These are phyloP conservation scores for Beauveria varroae DNA, from an alignment of 2,329 filamentous ascomycete genomes.

Conservation along the genomic window DNA sequence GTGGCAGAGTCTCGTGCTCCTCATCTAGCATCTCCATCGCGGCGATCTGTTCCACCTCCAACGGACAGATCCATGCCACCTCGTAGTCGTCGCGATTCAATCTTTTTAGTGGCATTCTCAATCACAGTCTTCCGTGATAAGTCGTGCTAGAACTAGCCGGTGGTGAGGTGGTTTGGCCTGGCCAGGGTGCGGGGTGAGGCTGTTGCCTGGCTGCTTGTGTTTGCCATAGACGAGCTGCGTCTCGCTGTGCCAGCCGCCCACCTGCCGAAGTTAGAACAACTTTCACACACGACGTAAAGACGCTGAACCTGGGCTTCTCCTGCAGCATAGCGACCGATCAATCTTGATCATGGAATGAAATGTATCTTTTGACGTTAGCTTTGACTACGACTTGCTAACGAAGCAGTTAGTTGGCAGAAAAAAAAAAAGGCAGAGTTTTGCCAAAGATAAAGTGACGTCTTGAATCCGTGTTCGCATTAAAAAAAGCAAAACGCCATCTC, in stretches of 20 bases:
- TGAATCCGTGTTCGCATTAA: neutral
- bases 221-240: neutral
- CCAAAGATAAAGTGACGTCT: neutral
- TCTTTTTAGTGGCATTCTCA: conserved; percentile 13
- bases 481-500: conserved; percentile 19
- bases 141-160: too few relatives aligned
- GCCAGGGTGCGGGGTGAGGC: neutral
- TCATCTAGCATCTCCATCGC: conserved; percentile 21
- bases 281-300: neutral
- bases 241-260: neutral
- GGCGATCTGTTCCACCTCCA: conserved; percentile 20
- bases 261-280: neutral
- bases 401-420: too few relatives aligned
- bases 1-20: conserved; percentile 13
- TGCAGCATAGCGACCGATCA: neutral
- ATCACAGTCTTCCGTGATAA: conserved; percentile 8
- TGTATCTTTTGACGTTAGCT: too few relatives aligned
- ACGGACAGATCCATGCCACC: conserved; percentile 23
- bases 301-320: neutral
- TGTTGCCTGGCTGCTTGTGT: neutral
- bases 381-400: too few relatives aligned
- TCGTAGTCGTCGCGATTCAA: conserved; percentile 16
- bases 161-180: neutral
- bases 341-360: too few relatives aligned
- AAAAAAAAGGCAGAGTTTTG: too few relatives aligned